Conservation (phyloP, 352 stramenopile species). For the Globisporangium nunn region DNA sequence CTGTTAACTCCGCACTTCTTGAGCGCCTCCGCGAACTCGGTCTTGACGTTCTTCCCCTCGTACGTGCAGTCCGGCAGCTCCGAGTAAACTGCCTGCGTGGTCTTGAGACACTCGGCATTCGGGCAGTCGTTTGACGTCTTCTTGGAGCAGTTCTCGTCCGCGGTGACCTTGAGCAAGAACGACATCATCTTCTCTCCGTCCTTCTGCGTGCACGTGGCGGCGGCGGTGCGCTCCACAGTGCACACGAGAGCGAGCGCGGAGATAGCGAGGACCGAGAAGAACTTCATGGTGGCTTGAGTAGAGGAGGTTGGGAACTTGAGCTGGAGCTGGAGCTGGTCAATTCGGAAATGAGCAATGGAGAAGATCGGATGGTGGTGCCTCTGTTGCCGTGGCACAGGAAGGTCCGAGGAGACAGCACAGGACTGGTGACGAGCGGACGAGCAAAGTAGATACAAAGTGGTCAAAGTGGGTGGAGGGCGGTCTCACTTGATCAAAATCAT, state of each 20-base stretch:
- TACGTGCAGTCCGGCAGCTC: constrained; percentile 1
- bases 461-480: no score
- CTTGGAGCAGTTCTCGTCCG: not conserved
- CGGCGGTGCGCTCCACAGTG: not conserved
- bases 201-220: not conserved
- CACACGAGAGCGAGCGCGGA: not conserved
- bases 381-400: no score
- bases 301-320: not conserved
- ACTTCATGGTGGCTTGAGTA: not conserved
- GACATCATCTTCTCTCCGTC: not conserved
- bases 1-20: not conserved
- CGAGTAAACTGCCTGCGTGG: not conserved
- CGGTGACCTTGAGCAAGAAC: not conserved
- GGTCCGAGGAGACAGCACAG: no score
- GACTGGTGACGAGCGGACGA: no score
- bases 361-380: no score
- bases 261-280: not conserved
- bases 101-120: constrained; percentile 1
- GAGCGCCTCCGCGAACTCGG: not conserved
- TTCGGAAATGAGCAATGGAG: not conserved
- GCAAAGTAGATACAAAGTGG: no score
- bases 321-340: not conserved
- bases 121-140: not conserved
- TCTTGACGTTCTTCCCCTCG: not conserved
- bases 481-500: no score